Base-by-base conservation (phyloP, 768 basidiomycete genomes). In the Boletales sp. region DNA sequence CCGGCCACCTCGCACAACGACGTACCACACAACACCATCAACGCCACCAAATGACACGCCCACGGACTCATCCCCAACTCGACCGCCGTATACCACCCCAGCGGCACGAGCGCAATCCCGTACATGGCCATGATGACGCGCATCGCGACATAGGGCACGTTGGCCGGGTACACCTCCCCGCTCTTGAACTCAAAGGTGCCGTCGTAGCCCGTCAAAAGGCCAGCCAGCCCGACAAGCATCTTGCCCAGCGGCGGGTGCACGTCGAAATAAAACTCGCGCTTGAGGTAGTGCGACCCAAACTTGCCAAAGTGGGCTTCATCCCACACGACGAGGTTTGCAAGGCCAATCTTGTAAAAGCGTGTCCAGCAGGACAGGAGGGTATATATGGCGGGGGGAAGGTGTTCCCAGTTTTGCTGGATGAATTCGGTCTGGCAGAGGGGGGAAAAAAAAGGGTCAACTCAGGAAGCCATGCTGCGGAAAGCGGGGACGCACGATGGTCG, bases 281-380 rank as follows among this genome's bases (percentile, higher is more conserved):
- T 96, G 70, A 99, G 84, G 70, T 99, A 98, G 70, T 97, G 87
- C 44, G 91, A 91, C 44, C 92, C 96, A 71, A 99, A 98, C 72
- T 99, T 98, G 59, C 96, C 96, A 70, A 98, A 99, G 70, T 99
- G 96, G 35, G 96, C 95, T 75, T 99, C 96, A 69, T 99, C 96
- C 96, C 95, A 98, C 51, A 98, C 84, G 69, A 99, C 95, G 56
- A 80, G 65, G 62, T 87, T 80, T 32, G 90, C 79, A 49, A 83
- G 81, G 12, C 96, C 95, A 41, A 99, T 99, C 59, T 86, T 81
- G 75, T 94, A 87, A 70, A 88, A 95, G 28, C 94, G 86, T 6
- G 95, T 96, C 82, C 90, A 92, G 74, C 95, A 94, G 11, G 93
- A 86, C 40, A 97, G 82, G 31, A 95, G 80, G 37, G 94, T 96